These are phyloP conservation scores for Raphanus raphanistrum DNA, from an alignment of 345 rosid genomes.

Conservation along the genomic window DNA sequence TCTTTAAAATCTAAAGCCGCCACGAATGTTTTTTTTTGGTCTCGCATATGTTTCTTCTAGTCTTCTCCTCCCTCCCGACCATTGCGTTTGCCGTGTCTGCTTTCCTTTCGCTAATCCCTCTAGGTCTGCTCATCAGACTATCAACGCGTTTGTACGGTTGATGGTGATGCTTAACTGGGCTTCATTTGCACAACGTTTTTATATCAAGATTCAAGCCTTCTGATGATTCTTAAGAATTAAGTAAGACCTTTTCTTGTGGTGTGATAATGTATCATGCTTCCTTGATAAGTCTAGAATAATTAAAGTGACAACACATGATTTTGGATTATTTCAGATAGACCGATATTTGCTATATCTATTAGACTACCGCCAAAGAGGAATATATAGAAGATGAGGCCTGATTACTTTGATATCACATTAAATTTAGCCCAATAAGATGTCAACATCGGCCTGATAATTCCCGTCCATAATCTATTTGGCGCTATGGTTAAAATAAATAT, in stretches of 20 bases:
- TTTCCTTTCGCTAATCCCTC: too few relatives aligned
- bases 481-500: not conserved
- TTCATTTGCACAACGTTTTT: not conserved
- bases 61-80: too few relatives aligned
- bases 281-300: not conserved
- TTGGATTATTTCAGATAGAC: not conserved
- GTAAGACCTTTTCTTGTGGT: not conserved
- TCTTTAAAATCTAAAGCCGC: too few relatives aligned
- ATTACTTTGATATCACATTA: not conserved
- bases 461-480: not conserved
- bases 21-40: too few relatives aligned
- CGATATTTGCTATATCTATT: not conserved
- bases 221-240: not conserved
- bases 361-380: not conserved
- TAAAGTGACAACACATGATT: not conserved
- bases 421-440: constrained; percentile 23
- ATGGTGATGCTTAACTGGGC: too few relatives aligned
- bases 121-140: too few relatives aligned
- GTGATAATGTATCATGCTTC: not conserved
- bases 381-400: not conserved
- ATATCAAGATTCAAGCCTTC: not conserved
- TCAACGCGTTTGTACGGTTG: too few relatives aligned
- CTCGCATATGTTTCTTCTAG: too few relatives aligned
- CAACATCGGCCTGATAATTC: not conserved
- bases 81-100: too few relatives aligned